phyloP scores from a whole-genome alignment of 345 rosid genomes.

The Pistacia atlantica region DNA sequence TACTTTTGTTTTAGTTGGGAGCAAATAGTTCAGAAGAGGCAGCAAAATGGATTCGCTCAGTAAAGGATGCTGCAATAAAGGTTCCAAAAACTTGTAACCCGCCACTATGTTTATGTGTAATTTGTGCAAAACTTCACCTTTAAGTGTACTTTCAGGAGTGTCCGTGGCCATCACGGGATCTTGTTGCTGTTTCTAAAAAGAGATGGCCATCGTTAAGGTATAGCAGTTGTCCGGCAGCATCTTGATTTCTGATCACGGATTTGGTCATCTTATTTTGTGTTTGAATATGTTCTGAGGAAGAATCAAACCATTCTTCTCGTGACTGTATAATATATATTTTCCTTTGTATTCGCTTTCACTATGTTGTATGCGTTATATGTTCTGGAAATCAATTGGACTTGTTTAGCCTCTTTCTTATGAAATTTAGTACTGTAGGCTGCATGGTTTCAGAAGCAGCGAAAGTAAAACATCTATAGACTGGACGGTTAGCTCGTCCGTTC shows the following conservation, averaged over 20 bases:
- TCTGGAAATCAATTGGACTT: background rate
- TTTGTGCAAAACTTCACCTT: slow-evolving; percentile 17
- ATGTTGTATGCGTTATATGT: background rate
- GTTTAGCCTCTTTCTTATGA: background rate
- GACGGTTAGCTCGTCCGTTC: slow-evolving; percentile 47
- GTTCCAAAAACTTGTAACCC: slow-evolving; percentile 29
- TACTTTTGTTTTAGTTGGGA: slow-evolving; percentile 58
- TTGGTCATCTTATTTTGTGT: background rate
- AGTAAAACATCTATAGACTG: slow-evolving; percentile 54
- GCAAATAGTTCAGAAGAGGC: slow-evolving; percentile 96
- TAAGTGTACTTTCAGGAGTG: slow-evolving; percentile 42
- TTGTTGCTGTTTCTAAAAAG: slow-evolving; percentile 54
- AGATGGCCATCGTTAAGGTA: slow-evolving; percentile 58
- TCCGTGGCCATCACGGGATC: slow-evolving; percentile 46
- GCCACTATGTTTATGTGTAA: background rate
- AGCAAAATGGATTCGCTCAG: slow-evolving; percentile 74
- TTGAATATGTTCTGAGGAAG: background rate
- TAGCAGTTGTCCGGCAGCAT: background rate
- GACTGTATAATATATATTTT: background rate
- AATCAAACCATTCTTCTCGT: background rate
- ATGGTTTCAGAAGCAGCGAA: slow-evolving; percentile 34
- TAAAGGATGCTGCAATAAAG: slow-evolving; percentile 79
- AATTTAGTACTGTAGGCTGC: slow-evolving; percentile 23
- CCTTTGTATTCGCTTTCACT: background rate
- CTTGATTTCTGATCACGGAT: background rate